These are phyloP conservation scores for Tulasnella sp. DNA, from an alignment of 768 basidiomycete species.

Conservation along the genomic window DNA sequence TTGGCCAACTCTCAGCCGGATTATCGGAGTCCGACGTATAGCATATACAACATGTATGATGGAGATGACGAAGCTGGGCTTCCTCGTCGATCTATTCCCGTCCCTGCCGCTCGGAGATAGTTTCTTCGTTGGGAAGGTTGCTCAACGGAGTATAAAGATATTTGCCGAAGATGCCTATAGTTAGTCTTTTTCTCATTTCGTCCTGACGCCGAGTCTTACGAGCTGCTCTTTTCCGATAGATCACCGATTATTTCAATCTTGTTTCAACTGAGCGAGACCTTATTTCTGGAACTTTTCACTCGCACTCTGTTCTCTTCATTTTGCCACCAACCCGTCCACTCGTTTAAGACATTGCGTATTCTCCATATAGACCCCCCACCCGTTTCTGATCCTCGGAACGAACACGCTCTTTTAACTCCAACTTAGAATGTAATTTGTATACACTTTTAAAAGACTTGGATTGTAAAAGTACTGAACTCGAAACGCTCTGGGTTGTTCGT, in stretches of 20 bases:
- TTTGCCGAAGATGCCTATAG: background rate
- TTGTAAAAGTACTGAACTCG: too few relatives aligned
- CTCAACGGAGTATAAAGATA: background rate
- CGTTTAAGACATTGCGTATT: background rate
- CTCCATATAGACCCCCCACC: background rate
- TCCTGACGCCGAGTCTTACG: background rate
- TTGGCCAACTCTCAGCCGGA: constrained; percentile 54
- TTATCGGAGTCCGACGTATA: constrained; percentile 76
- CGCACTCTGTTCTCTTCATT: background rate
- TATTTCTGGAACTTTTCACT: too few relatives aligned
- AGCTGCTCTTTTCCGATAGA: background rate
- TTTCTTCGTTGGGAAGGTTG: background rate
- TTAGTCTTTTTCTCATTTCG: background rate
- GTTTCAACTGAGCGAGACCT: background rate
- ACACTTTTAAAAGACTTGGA: too few relatives aligned
- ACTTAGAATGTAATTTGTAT: background rate
- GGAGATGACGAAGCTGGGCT: constrained; percentile 31
- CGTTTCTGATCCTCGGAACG: background rate
- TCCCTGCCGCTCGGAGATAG: background rate
- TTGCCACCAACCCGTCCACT: background rate
- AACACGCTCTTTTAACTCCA: background rate
- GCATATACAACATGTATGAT: constrained; percentile 69
- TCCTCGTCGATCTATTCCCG: background rate
- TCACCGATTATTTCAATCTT: background rate
- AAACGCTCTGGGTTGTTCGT: too few relatives aligned